phyloP scores from a whole-genome alignment of 2,329 filamentous ascomycete genomes.

The Aureobasidium sp. region DNA sequence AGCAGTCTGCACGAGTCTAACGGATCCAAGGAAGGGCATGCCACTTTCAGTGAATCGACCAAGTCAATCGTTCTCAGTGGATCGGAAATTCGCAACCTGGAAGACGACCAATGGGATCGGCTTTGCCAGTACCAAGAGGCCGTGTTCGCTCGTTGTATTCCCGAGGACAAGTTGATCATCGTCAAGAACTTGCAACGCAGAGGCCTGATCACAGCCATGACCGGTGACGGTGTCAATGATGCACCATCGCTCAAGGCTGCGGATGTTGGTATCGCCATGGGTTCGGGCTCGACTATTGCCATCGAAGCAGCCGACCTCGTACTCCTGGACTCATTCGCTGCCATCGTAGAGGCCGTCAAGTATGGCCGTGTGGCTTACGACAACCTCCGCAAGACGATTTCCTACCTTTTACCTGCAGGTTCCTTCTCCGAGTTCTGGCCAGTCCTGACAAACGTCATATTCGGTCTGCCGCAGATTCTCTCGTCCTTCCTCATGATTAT shows the following conservation, averaged over 20 bases:
- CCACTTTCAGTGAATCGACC: background rate
- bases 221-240: constrained; percentile 42
- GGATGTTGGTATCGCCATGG: constrained; percentile 53
- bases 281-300: constrained; percentile 50
- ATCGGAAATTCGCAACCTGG: constrained; percentile 56
- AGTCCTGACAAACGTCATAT: constrained; percentile 62
- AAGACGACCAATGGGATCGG: constrained; percentile 59
- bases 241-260: constrained; percentile 49
- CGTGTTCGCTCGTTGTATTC: constrained; percentile 67
- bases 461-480: constrained; percentile 65
- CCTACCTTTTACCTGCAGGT: constrained; percentile 64
- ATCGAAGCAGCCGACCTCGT: constrained; percentile 57
- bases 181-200: constrained; percentile 63
- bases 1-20: background rate
- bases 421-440: constrained; percentile 69
- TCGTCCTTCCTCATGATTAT: constrained; percentile 62
- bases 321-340: constrained; percentile 59
- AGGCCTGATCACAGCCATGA: constrained; percentile 48
- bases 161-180: constrained; percentile 71
- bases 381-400: constrained; percentile 68
- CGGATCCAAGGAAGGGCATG: background rate
- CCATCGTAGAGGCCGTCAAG: constrained; percentile 62
- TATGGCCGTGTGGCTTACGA: constrained; percentile 72
- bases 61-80: constrained; percentile 56
- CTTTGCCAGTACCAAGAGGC: constrained; percentile 61